Evolutionary conservation across 257 asterid species (phyloP), one percentile per base, ranked within the genome.

Genomic region (Solanum lycopersicoides): DNA sequence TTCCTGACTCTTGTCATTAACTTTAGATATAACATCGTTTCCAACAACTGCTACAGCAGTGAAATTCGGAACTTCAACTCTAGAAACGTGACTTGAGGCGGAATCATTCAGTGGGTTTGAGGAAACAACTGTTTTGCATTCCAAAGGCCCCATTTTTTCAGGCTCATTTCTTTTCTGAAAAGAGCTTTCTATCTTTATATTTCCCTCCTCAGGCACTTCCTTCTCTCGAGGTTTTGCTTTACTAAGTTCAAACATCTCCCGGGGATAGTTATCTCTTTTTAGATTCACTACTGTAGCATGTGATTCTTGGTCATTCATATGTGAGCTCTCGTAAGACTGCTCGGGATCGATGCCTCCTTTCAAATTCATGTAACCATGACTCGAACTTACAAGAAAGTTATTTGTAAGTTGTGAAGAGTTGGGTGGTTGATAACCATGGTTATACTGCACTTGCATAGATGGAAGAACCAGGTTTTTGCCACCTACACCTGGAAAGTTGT

Each of bases 111-210:
- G 44, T 63, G 89, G 88, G 83, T 88, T 91, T 53, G 92, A 90
- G 77, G 94, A 86, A 69, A 86, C 72, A 35, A 86, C 53, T 42
- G 89, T 90, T 69, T 90, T 93, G 90, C 89, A 90, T 90, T 92
- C 94, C 83, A 83, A 74, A 88, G 89, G 59, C 86, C 86, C 88
- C 82, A 83, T 77, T 85, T 86, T 90, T 74, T 90, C 89, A 86
- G 91, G 86, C 82, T 91, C 95, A 76, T 82, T 88, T 85, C 60
- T 50, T 92, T 89, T 92, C 89, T 82, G 90, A 56, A 79, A 63
- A 88, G 95, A 92, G 86, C 83, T 90, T 89, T 92, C 97, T 87
- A 87, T 86, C 87, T 87, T 92, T 90, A 88, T 86, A 89, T 91
- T 91, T 71, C 84, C 86, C 87, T 93, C 96, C 91, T 88, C 86